Conservation (phyloP, 306 rosid species). For the Boehmeria nivea region DNA sequence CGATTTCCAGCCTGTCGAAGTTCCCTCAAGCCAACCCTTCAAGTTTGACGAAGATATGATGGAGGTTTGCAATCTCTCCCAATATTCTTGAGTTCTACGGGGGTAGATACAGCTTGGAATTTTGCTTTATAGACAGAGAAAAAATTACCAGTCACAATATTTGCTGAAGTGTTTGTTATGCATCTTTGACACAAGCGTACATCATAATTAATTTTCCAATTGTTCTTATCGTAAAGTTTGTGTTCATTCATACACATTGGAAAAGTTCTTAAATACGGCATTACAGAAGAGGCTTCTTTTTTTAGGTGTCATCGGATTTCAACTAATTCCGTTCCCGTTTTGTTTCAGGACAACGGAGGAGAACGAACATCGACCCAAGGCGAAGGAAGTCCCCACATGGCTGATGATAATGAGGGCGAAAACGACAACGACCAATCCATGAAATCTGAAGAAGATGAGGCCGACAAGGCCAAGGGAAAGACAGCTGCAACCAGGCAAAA, state of each 20-base stretch:
- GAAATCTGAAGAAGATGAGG: slow-evolving; percentile 41
- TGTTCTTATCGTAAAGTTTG: no score
- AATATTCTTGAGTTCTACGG: no score
- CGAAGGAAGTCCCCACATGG: slow-evolving; percentile 18
- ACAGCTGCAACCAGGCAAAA: slow-evolving; percentile 53
- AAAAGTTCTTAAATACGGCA: no score
- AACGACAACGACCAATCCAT: slow-evolving; percentile 33
- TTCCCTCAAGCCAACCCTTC: slow-evolving; percentile 63
- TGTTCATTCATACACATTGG: no score
- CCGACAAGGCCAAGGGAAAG: slow-evolving; percentile 41
- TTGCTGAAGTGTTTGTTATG: no score
- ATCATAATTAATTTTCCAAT: no score
- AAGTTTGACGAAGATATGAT: slow-evolving; percentile 49
- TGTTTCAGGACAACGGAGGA: slow-evolving; percentile 37
- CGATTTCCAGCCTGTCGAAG: slow-evolving; percentile 79
- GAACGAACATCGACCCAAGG: slow-evolving; percentile 34
- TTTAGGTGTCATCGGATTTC: neutral
- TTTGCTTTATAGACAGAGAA: no score
- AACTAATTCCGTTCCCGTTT: neutral
- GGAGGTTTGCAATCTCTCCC: slow-evolving; percentile 43
- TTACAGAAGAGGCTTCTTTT: no score
- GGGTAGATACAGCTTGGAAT: no score
- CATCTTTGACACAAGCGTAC: no score
- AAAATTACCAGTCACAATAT: no score
- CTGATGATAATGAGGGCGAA: slow-evolving; percentile 30